These are phyloP conservation scores for Macrolepiota albuminosa DNA, from an alignment of 768 basidiomycete species.

Conservation along the genomic window DNA sequence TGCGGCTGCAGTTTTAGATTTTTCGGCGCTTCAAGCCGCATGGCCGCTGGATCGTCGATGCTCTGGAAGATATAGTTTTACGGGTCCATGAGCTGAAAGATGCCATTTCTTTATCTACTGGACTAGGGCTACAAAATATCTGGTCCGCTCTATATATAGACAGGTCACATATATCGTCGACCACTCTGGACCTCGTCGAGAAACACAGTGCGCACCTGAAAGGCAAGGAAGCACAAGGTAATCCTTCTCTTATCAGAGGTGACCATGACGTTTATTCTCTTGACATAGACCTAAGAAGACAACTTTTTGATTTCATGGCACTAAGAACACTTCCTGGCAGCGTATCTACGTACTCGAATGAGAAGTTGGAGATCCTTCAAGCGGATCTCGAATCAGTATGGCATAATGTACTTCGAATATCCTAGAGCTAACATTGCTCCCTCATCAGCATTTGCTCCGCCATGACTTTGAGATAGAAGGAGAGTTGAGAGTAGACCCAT, in stretches of 20 bases:
- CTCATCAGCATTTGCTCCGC: slow-evolving; percentile 5
- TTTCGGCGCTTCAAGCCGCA: slow-evolving; percentile 60
- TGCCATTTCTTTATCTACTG: slow-evolving; percentile 57
- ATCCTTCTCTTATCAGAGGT: background rate
- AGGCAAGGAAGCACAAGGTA: slow-evolving; percentile 15
- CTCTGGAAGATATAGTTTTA: slow-evolving; percentile 30
- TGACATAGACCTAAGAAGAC: slow-evolving; percentile 31
- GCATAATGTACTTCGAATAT: background rate
- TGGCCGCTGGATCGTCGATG: slow-evolving; percentile 46
- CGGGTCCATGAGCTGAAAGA: slow-evolving; percentile 37
- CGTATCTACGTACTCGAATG: slow-evolving; percentile 16
- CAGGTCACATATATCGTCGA: no score
- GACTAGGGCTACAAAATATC: slow-evolving; percentile 65
- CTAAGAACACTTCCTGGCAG: slow-evolving; percentile 26
- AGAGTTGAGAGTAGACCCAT: slow-evolving; percentile 15
- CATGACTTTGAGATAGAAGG: slow-evolving; percentile 4
- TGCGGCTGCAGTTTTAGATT: slow-evolving; percentile 44
- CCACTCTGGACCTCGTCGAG: no score
- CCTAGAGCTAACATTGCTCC: background rate
- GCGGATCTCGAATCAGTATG: slow-evolving; percentile 21
- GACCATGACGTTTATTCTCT: background rate
- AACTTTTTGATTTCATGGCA: slow-evolving; percentile 36
- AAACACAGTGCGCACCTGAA: slow-evolving; percentile 17
- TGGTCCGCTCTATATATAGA: no score
- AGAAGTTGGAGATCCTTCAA: slow-evolving; percentile 11